Evolutionary conservation across 148 eudicot genomes (phyloP).

Genomic region (Oxyria digyna): DNA sequence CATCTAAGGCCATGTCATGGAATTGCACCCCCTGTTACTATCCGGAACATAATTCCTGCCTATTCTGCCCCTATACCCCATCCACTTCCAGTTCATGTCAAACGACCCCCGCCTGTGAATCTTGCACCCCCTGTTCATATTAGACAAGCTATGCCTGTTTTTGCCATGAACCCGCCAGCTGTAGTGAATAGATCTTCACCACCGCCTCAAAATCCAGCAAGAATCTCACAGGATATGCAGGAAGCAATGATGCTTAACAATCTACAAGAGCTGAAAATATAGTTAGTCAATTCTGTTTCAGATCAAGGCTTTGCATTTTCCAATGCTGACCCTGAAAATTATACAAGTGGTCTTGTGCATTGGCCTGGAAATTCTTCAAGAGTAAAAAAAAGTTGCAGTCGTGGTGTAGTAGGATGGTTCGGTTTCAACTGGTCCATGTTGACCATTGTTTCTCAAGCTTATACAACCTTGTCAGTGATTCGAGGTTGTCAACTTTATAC

Average conservation of each 20-base stretch:
- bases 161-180: background rate
- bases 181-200: background rate
- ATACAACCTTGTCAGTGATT: background rate
- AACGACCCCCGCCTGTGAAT: constrained; percentile 15
- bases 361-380: background rate
- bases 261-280: constrained; percentile 24
- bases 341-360: constrained; percentile 1
- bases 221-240: constrained; percentile 9
- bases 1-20: constrained; percentile 39
- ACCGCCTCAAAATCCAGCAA: constrained; percentile 5
- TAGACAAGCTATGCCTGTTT: constrained; percentile 39
- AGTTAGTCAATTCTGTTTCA: background rate
- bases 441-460: background rate
- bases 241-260: constrained; percentile 16
- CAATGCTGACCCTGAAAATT: background rate
- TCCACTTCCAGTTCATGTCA: constrained; percentile 19
- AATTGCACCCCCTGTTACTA: constrained; percentile 54
- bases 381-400: background rate
- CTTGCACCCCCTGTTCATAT: constrained; percentile 41
- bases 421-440: background rate
- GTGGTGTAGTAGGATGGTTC: background rate
- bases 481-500: constrained; percentile 1
- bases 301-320: background rate
- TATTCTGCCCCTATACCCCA: constrained; percentile 49
- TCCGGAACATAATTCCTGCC: constrained; percentile 44